Evolutionary conservation across 148 eudicot genomes (phyloP).

Genomic region (Pharnaceum exiguum): DNA sequence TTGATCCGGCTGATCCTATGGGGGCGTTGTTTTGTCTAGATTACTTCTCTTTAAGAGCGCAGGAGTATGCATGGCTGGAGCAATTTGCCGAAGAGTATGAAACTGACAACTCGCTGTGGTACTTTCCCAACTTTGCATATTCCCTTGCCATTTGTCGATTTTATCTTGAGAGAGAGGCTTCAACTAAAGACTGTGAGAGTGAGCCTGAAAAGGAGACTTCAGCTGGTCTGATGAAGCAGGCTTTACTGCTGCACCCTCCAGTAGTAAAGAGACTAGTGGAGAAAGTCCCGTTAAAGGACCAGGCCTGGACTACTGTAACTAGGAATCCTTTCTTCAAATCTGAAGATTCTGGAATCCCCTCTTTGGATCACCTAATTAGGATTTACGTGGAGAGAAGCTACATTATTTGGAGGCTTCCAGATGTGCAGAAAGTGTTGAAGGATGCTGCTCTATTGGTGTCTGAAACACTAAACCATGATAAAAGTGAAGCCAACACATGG

Average conservation of each 20-base stretch:
- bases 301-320: slow-evolving; percentile 50
- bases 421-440: slow-evolving; percentile 66
- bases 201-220: slow-evolving; percentile 47
- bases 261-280: slow-evolving; percentile 67
- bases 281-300: slow-evolving; percentile 88
- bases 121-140: slow-evolving; percentile 84
- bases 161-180: slow-evolving; percentile 52
- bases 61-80: slow-evolving; percentile 86
- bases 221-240: slow-evolving; percentile 82
- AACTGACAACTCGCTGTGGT: slow-evolving; percentile 67
- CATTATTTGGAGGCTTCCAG: slow-evolving; percentile 95
- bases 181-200: slow-evolving; percentile 18
- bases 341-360: slow-evolving; percentile 63
- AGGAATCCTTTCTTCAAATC: slow-evolving; percentile 47
- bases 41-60: slow-evolving; percentile 78
- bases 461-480: slow-evolving; percentile 45
- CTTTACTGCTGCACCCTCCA: slow-evolving; percentile 92
- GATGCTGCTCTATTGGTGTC: slow-evolving; percentile 62
- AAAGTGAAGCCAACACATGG: slow-evolving; percentile 72
- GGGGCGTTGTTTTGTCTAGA: slow-evolving; percentile 85
- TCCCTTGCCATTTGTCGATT: slow-evolving; percentile 83
- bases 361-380: slow-evolving; percentile 77
- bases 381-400: slow-evolving; percentile 89
- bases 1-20: slow-evolving; percentile 87
- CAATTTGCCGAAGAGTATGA: slow-evolving; percentile 68